phyloP scores from a whole-genome alignment of 1,139 yeast genomes.

The Diutina neorugosa region DNA sequence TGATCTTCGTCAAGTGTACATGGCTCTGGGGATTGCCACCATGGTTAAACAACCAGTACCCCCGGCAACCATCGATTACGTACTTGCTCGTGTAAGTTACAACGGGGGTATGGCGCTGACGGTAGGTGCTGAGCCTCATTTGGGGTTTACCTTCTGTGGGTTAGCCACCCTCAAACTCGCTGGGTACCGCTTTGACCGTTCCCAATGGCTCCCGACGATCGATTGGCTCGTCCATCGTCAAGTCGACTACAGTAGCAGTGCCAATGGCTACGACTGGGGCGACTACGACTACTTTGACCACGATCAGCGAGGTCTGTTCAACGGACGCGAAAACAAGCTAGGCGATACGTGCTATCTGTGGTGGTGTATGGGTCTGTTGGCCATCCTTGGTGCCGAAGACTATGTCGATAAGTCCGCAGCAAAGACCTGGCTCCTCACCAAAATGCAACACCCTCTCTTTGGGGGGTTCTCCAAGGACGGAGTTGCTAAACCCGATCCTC shows the following conservation, averaged over 20 bases:
- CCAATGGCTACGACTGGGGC: slow-evolving; percentile 12
- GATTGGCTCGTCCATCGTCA: slow-evolving; percentile 61
- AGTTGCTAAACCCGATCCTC: slow-evolving; percentile 55
- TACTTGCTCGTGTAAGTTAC: slow-evolving; percentile 30
- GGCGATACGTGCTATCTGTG: slow-evolving; percentile 89
- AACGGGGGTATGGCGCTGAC: slow-evolving; percentile 55
- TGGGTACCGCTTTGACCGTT: slow-evolving; percentile 13
- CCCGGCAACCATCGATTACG: slow-evolving; percentile 21
- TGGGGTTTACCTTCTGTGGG: slow-evolving; percentile 85
- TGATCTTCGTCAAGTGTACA: slow-evolving; percentile 65
- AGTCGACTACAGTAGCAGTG: slow-evolving; percentile 23
- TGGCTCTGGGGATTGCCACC: slow-evolving; percentile 54
- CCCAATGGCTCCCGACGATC: slow-evolving; percentile 26
- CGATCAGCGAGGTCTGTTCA: slow-evolving; percentile 24
- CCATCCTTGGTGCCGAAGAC: not conserved
- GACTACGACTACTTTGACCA: slow-evolving; percentile 22
- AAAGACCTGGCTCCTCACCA: slow-evolving; percentile 34
- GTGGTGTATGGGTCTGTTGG: slow-evolving; percentile 67
- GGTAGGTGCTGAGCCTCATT: slow-evolving; percentile 55
- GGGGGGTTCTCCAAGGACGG: slow-evolving; percentile 81
- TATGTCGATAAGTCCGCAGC: slow-evolving; percentile 28
- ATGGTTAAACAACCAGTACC: slow-evolving; percentile 25
- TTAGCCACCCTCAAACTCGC: slow-evolving; percentile 48
- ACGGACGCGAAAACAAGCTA: slow-evolving; percentile 76
- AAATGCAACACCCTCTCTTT: slow-evolving; percentile 48